Base-by-base conservation (phyloP, 2,329 filamentous ascomycete genomes). In the Diaporthe australafricana region DNA sequence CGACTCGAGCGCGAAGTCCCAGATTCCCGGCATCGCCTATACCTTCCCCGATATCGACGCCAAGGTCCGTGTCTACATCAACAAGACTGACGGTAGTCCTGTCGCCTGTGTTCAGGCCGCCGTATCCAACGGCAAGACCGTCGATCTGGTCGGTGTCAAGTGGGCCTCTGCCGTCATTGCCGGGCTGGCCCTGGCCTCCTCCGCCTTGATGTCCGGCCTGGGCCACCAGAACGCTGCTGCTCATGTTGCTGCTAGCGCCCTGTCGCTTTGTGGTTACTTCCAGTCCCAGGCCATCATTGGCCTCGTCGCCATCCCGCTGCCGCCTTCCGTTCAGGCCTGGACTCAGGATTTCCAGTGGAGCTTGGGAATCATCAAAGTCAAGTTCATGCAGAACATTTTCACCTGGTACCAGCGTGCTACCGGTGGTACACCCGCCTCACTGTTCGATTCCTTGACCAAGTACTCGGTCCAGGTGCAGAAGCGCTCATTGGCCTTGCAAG, bases 321-420 rank as follows among this genome's bases (percentile, higher is more conserved):
- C 94, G 3, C 94, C 94, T 0, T 93, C 96, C 72, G 94, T 95
- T 67, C 88, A 92, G 77, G 89, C 94, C 0, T 97, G 94, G 94
- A 96, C 94, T 0, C 94, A 96, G 83, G 95, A 96, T 81, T 96
- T 97, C 85, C 92, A 95, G 80, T 97, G 94, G 94, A 94, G 91
- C 78, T 95, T 97, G 93, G 94, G 94, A 77, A 94, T 97, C 76
- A 96, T 97, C 80, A 89, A 90, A 67, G 88, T 96, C 68, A 84
- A 86, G 42, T 96, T 96, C 82, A 87, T 97, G 81, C 93, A 97
- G 82, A 86, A 85, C 25, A 92, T 96, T 78, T 92, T 93, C 70
- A 95, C 93, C 40, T 97, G 94, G 94, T 97, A 97, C 82, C 94
- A 96, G 83, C 92, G 94, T 72, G 88, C 94, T 2, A 97, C 94